A percentile compares a stretch with the other conserved stretches of the same genome.
These are phyloP conservation scores for Hyaloscypha hepaticicola DNA, from an alignment of 495 filamentous ascomycete species.

Conservation along the genomic window DNA sequence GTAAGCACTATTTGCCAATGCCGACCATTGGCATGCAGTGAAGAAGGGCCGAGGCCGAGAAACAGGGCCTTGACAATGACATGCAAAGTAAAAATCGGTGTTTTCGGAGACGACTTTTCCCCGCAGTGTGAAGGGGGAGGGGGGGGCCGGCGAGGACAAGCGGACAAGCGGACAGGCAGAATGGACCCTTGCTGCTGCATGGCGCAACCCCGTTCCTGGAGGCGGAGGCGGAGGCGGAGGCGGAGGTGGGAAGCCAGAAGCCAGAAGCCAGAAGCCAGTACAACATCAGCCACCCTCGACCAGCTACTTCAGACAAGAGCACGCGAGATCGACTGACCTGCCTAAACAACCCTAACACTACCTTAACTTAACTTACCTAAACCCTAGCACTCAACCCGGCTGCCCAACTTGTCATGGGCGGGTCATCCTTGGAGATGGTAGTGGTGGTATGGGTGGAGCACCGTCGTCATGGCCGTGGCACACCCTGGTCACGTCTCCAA, in stretches of 20 bases:
- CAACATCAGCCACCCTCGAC: no score
- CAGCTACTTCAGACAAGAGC: background rate
- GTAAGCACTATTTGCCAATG: background rate
- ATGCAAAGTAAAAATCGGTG: no score
- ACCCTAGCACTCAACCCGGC: background rate
- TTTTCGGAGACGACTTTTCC: no score
- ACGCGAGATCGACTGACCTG: background rate
- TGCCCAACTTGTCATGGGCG: background rate
- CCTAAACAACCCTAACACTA: background rate
- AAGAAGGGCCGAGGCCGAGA: conserved; percentile 1
- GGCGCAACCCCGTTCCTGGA: background rate
- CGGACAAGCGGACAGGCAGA: no score
- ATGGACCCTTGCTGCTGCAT: background rate
- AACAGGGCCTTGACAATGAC: no score
- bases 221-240: no score
- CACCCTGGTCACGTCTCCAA: background rate
- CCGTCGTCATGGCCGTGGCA: background rate
- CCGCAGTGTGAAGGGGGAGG: no score
- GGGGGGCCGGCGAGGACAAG: background rate
- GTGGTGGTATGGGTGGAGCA: background rate
- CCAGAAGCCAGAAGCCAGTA: no score
- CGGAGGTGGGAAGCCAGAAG: no score
- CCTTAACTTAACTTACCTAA: no score
- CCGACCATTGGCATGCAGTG: background rate
- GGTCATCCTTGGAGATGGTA: background rate